Conservation (phyloP, 345 rosid genomes). For the Dovyalis caffra region DNA sequence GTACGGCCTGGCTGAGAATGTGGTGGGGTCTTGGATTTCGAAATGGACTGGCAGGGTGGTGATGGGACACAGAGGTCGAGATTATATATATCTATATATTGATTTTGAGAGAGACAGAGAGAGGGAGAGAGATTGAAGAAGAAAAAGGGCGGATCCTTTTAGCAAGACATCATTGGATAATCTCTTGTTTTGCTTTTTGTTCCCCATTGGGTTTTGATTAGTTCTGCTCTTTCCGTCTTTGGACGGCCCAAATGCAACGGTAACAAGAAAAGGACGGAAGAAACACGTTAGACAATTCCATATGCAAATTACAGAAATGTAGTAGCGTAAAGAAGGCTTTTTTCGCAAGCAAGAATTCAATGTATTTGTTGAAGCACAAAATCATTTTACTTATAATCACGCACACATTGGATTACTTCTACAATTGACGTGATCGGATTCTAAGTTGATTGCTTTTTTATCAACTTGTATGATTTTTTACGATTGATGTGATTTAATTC, state of each 20-base stretch:
- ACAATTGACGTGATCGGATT: too few relatives aligned
- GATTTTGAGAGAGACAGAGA: not conserved
- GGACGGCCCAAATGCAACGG: constrained; percentile 4
- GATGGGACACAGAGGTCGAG: not conserved
- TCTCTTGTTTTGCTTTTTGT: not conserved
- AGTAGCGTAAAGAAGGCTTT: too few relatives aligned
- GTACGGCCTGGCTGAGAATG: not conserved
- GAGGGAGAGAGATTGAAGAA: not conserved
- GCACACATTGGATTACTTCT: too few relatives aligned
- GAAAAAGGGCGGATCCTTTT: not conserved
- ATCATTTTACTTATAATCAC: too few relatives aligned
- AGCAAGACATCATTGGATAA: not conserved
- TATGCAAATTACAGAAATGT: too few relatives aligned
- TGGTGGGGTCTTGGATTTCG: not conserved
- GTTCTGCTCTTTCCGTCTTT: not conserved
- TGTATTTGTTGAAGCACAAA: too few relatives aligned
- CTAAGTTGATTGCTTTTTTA: too few relatives aligned
- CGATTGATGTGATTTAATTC: too few relatives aligned
- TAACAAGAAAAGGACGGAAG: not conserved
- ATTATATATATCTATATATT: too few relatives aligned
- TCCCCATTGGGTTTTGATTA: not conserved
- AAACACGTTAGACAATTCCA: too few relatives aligned
- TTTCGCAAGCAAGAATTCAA: too few relatives aligned
- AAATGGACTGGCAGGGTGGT: not conserved
- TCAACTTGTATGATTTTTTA: too few relatives aligned